These are phyloP conservation scores for Heimioporus retisporus DNA, from an alignment of 1,284 basidiomycete species.

Conservation along the genomic window DNA sequence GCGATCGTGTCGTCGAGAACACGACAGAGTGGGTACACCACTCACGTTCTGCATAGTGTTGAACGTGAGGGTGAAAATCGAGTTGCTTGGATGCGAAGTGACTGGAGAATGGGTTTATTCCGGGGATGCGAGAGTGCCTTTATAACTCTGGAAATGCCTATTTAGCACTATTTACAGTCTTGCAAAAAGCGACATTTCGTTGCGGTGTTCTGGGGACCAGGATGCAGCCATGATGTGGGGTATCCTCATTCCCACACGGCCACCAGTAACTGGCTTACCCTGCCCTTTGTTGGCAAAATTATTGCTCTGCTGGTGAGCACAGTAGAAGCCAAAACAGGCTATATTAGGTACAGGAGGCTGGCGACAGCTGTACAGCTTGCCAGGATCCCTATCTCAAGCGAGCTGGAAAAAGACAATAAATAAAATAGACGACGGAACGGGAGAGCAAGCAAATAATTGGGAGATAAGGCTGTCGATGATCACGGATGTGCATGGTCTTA, in stretches of 20 bases:
- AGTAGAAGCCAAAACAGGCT: too few species aligned
- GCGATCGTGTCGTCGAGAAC: neutral
- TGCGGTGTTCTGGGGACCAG: neutral
- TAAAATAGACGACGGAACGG: too few species aligned
- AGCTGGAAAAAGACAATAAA: too few species aligned
- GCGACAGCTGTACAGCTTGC: too few species aligned
- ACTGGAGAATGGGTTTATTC: neutral
- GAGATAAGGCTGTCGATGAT: too few species aligned
- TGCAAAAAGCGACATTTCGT: neutral
- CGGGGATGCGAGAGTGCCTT: neutral
- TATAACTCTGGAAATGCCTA: neutral
- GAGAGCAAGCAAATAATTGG: too few species aligned
- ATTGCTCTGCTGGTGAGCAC: too few species aligned
- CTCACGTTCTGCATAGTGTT: conserved; percentile 35
- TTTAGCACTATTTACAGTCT: neutral
- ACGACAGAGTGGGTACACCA: neutral
- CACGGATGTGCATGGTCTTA: too few species aligned
- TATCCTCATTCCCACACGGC: neutral
- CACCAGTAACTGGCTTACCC: too few species aligned
- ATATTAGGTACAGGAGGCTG: too few species aligned
- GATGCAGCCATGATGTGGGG: neutral
- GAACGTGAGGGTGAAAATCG: neutral
- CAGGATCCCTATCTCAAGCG: too few species aligned
- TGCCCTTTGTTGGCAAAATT: too few species aligned
- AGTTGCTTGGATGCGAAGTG: conserved; percentile 12